Evolutionary conservation across 306 rosid species (phyloP).

Genomic region (Hylodesmum podocarpum): DNA sequence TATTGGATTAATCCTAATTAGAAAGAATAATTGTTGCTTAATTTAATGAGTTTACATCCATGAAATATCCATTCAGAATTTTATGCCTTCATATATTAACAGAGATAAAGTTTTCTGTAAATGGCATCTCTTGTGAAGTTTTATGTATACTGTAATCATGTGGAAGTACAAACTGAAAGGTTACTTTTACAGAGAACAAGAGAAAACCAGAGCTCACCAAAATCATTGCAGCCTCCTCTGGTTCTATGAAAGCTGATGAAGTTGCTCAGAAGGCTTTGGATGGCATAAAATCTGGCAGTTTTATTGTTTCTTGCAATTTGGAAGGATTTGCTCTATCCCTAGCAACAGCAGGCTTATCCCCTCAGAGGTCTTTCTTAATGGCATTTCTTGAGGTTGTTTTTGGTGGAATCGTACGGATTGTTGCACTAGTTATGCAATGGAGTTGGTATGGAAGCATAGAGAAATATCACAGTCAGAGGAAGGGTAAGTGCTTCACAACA

Average conservation of each 20-base stretch:
- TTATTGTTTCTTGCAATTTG: slow-evolving; percentile 72
- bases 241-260: slow-evolving; percentile 76
- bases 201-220: slow-evolving; percentile 69
- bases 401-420: slow-evolving; percentile 57
- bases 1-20: slow-evolving; percentile 3
- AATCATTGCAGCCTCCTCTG: slow-evolving; percentile 67
- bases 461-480: slow-evolving; percentile 61
- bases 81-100: not conserved
- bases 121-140: not conserved
- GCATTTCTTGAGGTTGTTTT: slow-evolving; percentile 77
- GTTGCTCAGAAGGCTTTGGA: slow-evolving; percentile 78
- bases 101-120: not conserved
- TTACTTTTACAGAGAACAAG: slow-evolving; percentile 60
- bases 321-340: slow-evolving; percentile 68
- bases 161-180: slow-evolving; percentile 10
- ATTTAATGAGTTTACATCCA: not conserved
- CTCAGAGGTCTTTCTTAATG: slow-evolving; percentile 81
- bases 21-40: not conserved
- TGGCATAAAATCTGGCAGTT: slow-evolving; percentile 76
- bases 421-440: slow-evolving; percentile 73
- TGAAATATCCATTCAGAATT: not conserved
- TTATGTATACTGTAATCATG: slow-evolving; percentile 9
- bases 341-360: slow-evolving; percentile 82
- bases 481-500: slow-evolving; percentile 43
- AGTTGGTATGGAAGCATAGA: slow-evolving; percentile 74